phyloP scores from a whole-genome alignment of 768 basidiomycete species.

The Tubosaeta sp. region DNA sequence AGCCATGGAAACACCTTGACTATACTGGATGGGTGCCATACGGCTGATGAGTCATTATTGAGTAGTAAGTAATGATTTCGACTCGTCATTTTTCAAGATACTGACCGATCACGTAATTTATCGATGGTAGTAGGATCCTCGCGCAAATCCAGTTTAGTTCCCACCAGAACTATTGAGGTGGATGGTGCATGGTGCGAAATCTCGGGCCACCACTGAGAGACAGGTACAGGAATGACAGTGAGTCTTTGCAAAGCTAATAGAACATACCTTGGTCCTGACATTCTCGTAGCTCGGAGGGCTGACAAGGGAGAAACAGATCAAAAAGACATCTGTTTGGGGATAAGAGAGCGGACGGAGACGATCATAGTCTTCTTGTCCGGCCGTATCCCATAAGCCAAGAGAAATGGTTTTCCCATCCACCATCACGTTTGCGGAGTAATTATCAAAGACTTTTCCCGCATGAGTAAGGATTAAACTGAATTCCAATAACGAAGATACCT shows the following conservation, averaged over 20 bases:
- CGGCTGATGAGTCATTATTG: conserved; percentile 45
- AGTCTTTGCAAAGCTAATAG: neutral
- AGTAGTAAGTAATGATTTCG: conserved; percentile 4
- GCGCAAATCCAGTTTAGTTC: conserved; percentile 95
- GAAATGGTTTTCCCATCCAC: conserved; percentile 99
- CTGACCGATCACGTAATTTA: conserved; percentile 86
- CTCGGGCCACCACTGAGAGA: conserved; percentile 85
- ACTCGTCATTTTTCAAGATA: conserved; percentile 4
- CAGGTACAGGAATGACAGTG: conserved; percentile 5
- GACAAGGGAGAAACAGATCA: conserved; percentile 98
- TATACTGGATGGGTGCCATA: conserved; percentile 92
- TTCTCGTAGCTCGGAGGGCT: conserved; percentile 98
- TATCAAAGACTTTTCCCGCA: conserved; percentile 78
- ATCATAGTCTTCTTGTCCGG: conserved; percentile 99
- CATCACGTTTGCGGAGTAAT: conserved; percentile 98
- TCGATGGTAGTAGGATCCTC: conserved; percentile 92
- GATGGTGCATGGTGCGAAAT: conserved; percentile 96
- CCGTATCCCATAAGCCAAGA: conserved; percentile 99
- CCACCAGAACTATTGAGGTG: conserved; percentile 90
- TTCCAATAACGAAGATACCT: conserved; percentile 43
- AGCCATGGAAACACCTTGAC: conserved; percentile 85
- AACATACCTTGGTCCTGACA: conserved; percentile 88
- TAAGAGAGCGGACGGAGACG: conserved; percentile 96
- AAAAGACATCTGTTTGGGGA: conserved; percentile 98
- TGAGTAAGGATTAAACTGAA: conserved; percentile 7